Percentiles rank a stretch among this genome's conserved stretches.
Evolutionary conservation across 495 filamentous ascomycete genomes (phyloP).

Genomic region (Barbatosphaeria neglecta): DNA sequence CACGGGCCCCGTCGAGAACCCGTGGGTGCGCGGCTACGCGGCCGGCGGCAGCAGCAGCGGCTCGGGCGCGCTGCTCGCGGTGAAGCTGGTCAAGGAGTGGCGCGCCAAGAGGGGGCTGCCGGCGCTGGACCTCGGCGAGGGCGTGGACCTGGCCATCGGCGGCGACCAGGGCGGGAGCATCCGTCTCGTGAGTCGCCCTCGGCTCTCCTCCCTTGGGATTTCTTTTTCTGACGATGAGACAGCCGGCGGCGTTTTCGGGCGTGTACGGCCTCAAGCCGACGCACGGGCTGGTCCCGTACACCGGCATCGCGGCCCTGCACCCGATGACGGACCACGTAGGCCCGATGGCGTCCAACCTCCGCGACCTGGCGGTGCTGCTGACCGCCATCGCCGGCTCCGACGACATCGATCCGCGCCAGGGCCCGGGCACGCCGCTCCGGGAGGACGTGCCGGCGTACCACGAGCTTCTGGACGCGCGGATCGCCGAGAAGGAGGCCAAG

Average conservation of each 20-base stretch:
- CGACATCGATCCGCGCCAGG: slow-evolving; percentile 34
- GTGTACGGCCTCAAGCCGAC: slow-evolving; percentile 26
- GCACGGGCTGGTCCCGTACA: slow-evolving; percentile 18
- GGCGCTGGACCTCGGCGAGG: slow-evolving; percentile 7
- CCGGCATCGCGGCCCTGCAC: slow-evolving; percentile 22
- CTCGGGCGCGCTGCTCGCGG: slow-evolving; percentile 33
- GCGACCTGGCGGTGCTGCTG: slow-evolving; percentile 30
- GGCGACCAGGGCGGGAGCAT: slow-evolving; percentile 44
- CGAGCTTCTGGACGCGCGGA: slow-evolving; percentile 12
- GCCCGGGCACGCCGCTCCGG: slow-evolving; percentile 16
- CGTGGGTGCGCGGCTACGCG: slow-evolving; percentile 24
- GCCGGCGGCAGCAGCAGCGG: slow-evolving; percentile 42
- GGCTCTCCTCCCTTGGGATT: slow-evolving; percentile 3
- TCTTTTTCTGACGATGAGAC: not conserved
- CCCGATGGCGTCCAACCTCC: slow-evolving; percentile 26
- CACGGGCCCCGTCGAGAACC: slow-evolving; percentile 25
- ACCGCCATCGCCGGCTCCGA: slow-evolving; percentile 38
- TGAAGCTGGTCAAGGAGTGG: slow-evolving; percentile 3
- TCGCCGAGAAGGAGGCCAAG: slow-evolving; percentile 10
- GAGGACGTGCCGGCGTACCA: slow-evolving; percentile 21
- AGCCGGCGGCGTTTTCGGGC: slow-evolving; percentile 18
- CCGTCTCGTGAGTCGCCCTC: slow-evolving; percentile 19
- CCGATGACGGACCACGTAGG: slow-evolving; percentile 28
- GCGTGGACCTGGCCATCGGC: slow-evolving; percentile 40
- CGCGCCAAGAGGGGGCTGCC: slow-evolving; percentile 2